Conservation (phyloP, 331 rosid genomes). For the Acacia pycnantha region DNA sequence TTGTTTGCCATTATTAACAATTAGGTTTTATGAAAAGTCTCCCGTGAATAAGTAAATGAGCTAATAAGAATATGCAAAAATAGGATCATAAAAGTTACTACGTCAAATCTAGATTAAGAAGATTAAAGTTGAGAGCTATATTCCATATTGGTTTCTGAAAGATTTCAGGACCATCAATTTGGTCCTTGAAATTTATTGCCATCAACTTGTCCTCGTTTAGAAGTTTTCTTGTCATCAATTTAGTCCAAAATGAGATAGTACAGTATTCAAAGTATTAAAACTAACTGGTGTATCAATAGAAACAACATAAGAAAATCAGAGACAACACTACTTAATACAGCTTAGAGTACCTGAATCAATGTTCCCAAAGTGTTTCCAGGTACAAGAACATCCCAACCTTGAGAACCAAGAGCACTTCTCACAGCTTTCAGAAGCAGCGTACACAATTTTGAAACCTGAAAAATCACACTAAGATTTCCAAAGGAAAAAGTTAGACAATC, state of each 20-base stretch:
- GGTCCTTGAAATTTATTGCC: too few relatives aligned
- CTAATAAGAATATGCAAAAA: too few relatives aligned
- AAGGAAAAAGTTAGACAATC: constrained; percentile 29
- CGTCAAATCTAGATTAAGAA: too few relatives aligned
- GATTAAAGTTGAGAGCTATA: too few relatives aligned
- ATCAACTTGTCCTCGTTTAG: too few relatives aligned
- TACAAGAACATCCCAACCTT: constrained; percentile 98
- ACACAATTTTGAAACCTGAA: constrained; percentile 95
- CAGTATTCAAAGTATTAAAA: not conserved
- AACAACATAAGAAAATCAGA: not conserved
- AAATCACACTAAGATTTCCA: constrained; percentile 66
- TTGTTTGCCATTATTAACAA: too few relatives aligned
- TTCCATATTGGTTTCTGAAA: too few relatives aligned
- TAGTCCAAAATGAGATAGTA: not conserved
- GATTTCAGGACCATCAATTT: too few relatives aligned
- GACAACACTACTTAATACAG: constrained; percentile 20
- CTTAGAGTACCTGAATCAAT: constrained; percentile 69
- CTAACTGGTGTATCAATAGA: not conserved
- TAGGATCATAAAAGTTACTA: too few relatives aligned
- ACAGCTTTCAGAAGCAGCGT: constrained; percentile 83
- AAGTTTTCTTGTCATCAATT: too few relatives aligned
- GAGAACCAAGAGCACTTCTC: constrained; percentile 78
- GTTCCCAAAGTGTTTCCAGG: constrained; percentile 84
- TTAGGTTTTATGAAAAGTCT: too few relatives aligned
- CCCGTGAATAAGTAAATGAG: too few relatives aligned